Evolutionary conservation across 176 grass and related monocot genomes (phyloP).

Genomic region (Bolboschoenus planiculmis): DNA sequence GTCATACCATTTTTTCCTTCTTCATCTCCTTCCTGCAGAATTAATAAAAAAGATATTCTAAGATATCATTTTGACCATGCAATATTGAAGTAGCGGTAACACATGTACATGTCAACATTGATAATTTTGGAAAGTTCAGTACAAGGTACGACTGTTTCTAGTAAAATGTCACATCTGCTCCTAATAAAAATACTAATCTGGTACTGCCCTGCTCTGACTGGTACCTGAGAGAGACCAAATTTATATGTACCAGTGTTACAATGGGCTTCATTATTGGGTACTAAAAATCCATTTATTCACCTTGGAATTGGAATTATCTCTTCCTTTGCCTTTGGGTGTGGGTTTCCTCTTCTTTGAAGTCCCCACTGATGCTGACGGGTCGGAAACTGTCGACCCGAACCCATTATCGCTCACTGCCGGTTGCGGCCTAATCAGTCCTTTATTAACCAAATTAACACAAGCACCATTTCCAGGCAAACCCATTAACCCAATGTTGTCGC

Average conservation of each 20-base stretch:
- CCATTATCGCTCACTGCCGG: conserved; percentile 25
- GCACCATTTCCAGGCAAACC: conserved; percentile 27
- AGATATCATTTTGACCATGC: conserved; percentile 1
- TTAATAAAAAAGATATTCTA: background rate
- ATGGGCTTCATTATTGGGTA: background rate
- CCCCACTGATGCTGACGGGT: conserved; percentile 41
- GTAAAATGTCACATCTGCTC: background rate
- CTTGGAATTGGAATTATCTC: conserved; percentile 43
- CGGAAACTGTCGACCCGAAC: conserved; percentile 66
- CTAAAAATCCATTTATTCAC: conserved; percentile 30
- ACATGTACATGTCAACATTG: background rate
- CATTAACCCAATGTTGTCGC: conserved; percentile 30
- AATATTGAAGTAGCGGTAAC: background rate
- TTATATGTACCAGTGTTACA: background rate
- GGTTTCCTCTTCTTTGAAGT: conserved; percentile 85
- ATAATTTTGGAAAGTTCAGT: background rate
- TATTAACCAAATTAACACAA: conserved; percentile 10
- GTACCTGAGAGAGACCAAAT: background rate
- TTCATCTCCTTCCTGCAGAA: conserved; percentile 28
- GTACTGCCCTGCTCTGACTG: background rate
- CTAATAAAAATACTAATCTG: background rate
- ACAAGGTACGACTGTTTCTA: background rate
- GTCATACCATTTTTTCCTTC: conserved; percentile 32
- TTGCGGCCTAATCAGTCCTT: conserved; percentile 12
- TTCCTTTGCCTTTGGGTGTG: conserved; percentile 56